A percentile compares a stretch with the other conserved stretches of the same genome.
Conservation (phyloP, 1,284 basidiomycete species). For the Cryptococcus hybrid region DNA sequence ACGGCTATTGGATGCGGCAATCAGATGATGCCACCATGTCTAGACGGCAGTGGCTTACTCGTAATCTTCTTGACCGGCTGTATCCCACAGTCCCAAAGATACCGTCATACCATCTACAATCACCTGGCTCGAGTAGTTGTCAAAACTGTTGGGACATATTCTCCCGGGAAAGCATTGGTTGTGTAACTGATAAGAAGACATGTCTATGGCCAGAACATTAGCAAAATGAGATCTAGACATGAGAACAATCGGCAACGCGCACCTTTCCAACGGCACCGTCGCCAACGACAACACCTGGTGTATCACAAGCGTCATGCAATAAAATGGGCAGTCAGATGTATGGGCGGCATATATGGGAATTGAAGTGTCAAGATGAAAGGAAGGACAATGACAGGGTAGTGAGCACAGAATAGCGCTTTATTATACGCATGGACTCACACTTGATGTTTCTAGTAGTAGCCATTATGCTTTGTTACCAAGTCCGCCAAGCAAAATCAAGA, state of each 20-base stretch:
- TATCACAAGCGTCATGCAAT: background rate
- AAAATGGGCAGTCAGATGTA: background rate
- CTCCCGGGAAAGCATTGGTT: conserved; percentile 82
- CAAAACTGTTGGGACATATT: conserved; percentile 88
- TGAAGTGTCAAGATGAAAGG: no score
- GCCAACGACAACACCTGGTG: conserved; percentile 80
- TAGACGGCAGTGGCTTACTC: conserved; percentile 35
- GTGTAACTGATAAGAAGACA: conserved; percentile 97
- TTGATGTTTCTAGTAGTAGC: conserved; percentile 33
- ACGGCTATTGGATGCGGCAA: conserved; percentile 59
- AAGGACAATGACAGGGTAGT: no score
- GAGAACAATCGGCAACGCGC: conserved; percentile 33
- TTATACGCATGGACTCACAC: conserved; percentile 15
- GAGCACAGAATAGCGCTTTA: background rate
- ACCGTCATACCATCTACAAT: conserved; percentile 99
- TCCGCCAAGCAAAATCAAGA: background rate
- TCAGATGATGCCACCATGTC: background rate
- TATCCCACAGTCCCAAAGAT: conserved; percentile 96
- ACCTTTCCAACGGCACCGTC: conserved; percentile 99
- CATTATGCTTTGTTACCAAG: conserved; percentile 8
- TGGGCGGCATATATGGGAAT: background rate
- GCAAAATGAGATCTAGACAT: background rate
- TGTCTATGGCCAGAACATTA: conserved; percentile 59
- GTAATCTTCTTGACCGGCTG: conserved; percentile 94
- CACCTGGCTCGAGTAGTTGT: conserved; percentile 61